Base-by-base conservation (phyloP, 768 basidiomycete genomes). In the Cystofilobasidium capitatum region DNA sequence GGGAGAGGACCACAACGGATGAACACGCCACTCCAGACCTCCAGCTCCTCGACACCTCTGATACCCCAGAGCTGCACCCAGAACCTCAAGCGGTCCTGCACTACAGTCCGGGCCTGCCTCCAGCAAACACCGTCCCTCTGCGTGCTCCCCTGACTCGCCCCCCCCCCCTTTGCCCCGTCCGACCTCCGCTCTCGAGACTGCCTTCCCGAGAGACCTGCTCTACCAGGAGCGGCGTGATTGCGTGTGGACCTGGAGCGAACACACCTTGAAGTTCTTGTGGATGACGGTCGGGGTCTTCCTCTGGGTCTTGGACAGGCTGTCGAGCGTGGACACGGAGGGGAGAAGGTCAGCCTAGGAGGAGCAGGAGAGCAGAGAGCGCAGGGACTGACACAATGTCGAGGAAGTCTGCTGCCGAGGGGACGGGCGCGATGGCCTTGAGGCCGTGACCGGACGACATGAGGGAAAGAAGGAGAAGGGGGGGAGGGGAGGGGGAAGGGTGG, bases 231-330 rank as follows among this genome's bases (percentile, higher is more conserved):
- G 45, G 24, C 22, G 45, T 49, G 20, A 8, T 8, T 2, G 17
- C 2, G 17, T 40, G 37, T 24, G 16, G 45, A 62, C 39, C 1
- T 6, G 8, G 7, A 4, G 17, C 3, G 26, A 14, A 67, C 59
- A 33, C 36, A 61, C 66, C 57, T 63, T 69, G 67, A 76, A 75
- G 82, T 97, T 97, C 82, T 96, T 97, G 79, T 97, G 96, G 76
- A 98, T 97, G 72, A 90, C 91, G 35, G 94, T 98, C 13, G 94
- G 94, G 31, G 94, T 98, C 82, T 97, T 97, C 74, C 94, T 82
- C 81, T 96, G 93, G 0, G 94, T 97, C 78, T 69, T 64, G 26
- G 68, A 69, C 62, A 69, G 51, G 58, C 64, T 64, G 24, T 49
- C 26, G 47, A 26, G 33, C n/a, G 47, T 17, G 37, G 24, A 5